Evolutionary conservation across 352 stramenopile genomes (phyloP), one percentile per base, ranked within the genome.

Genomic region (Globisporangium takayamanum): DNA sequence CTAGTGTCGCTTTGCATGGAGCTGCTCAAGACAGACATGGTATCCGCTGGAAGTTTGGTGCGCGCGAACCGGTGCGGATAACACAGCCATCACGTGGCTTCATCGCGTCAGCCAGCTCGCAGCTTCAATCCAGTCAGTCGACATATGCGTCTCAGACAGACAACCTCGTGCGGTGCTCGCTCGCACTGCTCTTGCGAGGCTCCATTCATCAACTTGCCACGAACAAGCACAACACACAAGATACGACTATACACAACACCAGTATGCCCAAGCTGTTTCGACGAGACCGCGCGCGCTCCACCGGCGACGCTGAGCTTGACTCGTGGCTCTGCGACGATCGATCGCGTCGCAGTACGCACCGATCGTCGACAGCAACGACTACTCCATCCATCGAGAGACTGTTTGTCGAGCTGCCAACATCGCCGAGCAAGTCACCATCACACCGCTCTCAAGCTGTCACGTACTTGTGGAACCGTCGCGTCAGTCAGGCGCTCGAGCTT

Each of bases 261-360:
- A 50, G 5, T 16, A 49, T 28, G 30, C 46, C 37, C 44, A 30
- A 44, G 33, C 22, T 60, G 2, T 60, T 53, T 1, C n/a, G 46
- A 28, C 55, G 46, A 28, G 30, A 18, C 26, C 28, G 12, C 25
- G 22, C 49, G 10, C 37, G 33, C 55, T 16, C 25, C 30, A 53
- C 4, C 46, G 33, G 26, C 37, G 51, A 60, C 8, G 46, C 47
- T 8, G 55, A 60, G 16, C 45, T 60, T 33, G 41, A 53, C 20
- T 60, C 55, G 45, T 60, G 55, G 54, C 36, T 59, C 45, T 48
- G 55, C 46, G 46, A 54, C 22, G 45, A 47, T 5, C 55, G 36
- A 3, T 60, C 33, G 45, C 39, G 30, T 18, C 55, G 47, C 11
- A 44, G 20, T 18, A 25, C 28, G 22, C 22, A 44, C 18, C 46